Conservation (phyloP, 192 early-diverging fungal species). For the Rhizophagus sp. region DNA sequence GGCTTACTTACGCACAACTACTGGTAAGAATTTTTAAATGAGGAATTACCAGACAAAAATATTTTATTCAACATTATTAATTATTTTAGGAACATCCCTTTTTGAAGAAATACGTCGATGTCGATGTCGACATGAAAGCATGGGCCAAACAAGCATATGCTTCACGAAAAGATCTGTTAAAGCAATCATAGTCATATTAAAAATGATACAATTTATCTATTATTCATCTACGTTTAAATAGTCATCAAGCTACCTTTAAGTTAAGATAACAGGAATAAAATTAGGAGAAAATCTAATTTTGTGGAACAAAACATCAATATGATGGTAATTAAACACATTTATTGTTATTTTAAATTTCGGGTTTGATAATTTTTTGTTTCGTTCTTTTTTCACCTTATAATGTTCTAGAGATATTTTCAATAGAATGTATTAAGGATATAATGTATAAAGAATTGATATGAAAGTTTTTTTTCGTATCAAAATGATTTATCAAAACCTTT, state of each 20-base stretch:
- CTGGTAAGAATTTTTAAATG: conserved; percentile 40
- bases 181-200: conserved; percentile 29
- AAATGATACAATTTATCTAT: background rate
- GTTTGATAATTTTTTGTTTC: background rate
- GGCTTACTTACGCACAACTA: conserved; percentile 78
- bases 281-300: background rate
- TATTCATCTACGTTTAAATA: background rate
- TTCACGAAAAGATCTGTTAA: conserved; percentile 27
- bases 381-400: background rate
- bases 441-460: background rate
- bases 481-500: background rate
- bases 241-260: background rate
- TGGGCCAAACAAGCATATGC: conserved; percentile 72
- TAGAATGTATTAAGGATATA: background rate
- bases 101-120: conserved; percentile 61
- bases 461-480: background rate
- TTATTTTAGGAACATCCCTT: conserved; percentile 66
- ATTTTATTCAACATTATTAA: background rate
- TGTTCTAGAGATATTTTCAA: background rate
- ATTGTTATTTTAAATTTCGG: background rate
- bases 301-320: background rate
- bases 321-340: background rate
- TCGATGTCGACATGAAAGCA: conserved; percentile 77
- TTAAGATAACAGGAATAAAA: background rate
- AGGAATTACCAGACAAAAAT: background rate